Percentiles rank a stretch among this genome's conserved stretches.
These are phyloP conservation scores for Setaria italica DNA, from an alignment of 202 grass and related monocot species.

Conservation along the genomic window DNA sequence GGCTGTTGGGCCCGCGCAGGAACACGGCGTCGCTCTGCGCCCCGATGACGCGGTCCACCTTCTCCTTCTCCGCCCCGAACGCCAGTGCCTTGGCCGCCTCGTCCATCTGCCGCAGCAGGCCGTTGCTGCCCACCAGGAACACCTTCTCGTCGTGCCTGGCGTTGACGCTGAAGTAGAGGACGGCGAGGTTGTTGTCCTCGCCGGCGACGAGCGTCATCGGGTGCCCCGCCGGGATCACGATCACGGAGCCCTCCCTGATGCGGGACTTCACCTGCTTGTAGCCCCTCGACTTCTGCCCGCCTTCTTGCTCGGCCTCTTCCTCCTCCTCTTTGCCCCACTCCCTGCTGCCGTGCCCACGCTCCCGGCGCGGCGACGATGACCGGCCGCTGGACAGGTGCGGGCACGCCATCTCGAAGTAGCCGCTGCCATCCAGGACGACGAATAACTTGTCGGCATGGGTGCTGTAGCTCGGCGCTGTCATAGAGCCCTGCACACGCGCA, in stretches of 20 bases:
- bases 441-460: slow-evolving; percentile 59
- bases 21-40: slow-evolving; percentile 66
- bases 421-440: slow-evolving; percentile 55
- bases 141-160: slow-evolving; percentile 53
- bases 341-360: slow-evolving; percentile 25
- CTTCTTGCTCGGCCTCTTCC: not conserved
- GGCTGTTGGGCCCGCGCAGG: slow-evolving; percentile 48
- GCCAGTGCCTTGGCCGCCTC: slow-evolving; percentile 29
- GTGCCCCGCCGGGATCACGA: slow-evolving; percentile 69
- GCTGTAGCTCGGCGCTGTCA: slow-evolving; percentile 60
- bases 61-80: slow-evolving; percentile 58
- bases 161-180: slow-evolving; percentile 57
- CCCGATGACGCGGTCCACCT: slow-evolving; percentile 70
- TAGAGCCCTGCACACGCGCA: slow-evolving; percentile 62
- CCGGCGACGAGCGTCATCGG: slow-evolving; percentile 56
- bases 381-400: slow-evolving; percentile 42
- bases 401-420: slow-evolving; percentile 68
- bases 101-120: slow-evolving; percentile 59
- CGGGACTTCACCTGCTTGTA: slow-evolving; percentile 51
- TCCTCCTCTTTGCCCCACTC: slow-evolving; percentile 26
- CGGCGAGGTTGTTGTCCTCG: slow-evolving; percentile 48
- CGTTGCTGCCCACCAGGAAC: slow-evolving; percentile 66
- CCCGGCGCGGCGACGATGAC: slow-evolving; percentile 21
- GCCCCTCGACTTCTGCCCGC: slow-evolving; percentile 24
- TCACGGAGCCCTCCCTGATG: slow-evolving; percentile 52